Conservation (phyloP, 257 asterid genomes). For the Osmanthus fragrans region DNA sequence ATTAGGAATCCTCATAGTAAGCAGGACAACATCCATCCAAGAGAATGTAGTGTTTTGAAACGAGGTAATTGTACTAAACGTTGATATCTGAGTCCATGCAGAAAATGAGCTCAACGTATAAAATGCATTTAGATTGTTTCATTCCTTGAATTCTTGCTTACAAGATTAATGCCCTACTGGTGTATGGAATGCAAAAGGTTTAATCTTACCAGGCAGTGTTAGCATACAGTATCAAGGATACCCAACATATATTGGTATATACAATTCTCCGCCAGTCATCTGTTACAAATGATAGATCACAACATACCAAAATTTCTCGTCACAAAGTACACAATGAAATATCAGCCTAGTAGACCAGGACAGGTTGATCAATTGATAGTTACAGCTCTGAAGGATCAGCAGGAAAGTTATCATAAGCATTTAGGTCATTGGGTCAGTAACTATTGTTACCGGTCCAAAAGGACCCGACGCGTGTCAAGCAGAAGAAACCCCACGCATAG, state of each 20-base stretch:
- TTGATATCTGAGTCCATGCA: background rate
- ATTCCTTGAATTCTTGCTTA: background rate
- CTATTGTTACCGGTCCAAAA: no score
- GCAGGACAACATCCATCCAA: background rate
- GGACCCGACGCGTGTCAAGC: no score
- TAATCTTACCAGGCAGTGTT: background rate
- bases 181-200: background rate
- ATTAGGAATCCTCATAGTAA: background rate
- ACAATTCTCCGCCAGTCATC: slow-evolving; percentile 15
- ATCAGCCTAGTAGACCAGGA: background rate
- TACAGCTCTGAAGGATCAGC: slow-evolving; percentile 5
- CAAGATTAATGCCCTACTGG: background rate
- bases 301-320: background rate
- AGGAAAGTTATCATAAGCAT: background rate
- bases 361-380: slow-evolving; percentile 8
- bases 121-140: background rate
- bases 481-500: no score
- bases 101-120: background rate
- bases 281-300: background rate
- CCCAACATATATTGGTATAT: background rate
- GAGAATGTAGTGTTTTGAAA: background rate
- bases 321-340: background rate
- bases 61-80: background rate
- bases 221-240: background rate
- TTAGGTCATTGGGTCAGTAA: background rate